Conservation (phyloP, 495 filamentous ascomycete species). For the Clohesyomyces aquaticus region DNA sequence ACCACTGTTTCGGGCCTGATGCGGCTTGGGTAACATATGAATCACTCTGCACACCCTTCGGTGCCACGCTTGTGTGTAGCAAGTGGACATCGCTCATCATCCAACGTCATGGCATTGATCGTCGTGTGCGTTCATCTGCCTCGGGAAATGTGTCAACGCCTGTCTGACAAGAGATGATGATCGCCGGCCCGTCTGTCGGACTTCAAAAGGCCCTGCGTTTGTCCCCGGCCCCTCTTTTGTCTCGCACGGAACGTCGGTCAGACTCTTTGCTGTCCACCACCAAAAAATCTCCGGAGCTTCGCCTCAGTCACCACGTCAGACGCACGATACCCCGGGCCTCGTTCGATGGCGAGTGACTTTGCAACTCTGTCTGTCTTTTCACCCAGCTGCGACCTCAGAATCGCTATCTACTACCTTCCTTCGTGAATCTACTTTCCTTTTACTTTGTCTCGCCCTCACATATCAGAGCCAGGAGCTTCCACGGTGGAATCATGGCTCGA, state of each 20-base stretch:
- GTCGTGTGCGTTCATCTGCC: slow-evolving; percentile 4
- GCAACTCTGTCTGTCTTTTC: slow-evolving; percentile 5
- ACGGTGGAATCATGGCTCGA: slow-evolving; percentile 19
- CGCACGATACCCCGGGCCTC: too few relatives aligned
- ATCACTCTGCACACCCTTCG: not conserved
- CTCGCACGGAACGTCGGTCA: slow-evolving; percentile 3
- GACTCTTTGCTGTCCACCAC: slow-evolving; percentile 1
- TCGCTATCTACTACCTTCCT: slow-evolving; percentile 14
- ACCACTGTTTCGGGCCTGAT: not conserved
- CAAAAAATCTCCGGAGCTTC: not conserved
- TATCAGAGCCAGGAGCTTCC: not conserved
- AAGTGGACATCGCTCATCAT: not conserved
- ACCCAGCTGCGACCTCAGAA: not conserved
- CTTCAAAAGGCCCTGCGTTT: slow-evolving; percentile 7
- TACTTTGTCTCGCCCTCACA: not conserved
- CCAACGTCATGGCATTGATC: slow-evolving; percentile 18
- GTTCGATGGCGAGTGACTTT: not conserved
- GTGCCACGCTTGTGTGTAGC: not conserved
- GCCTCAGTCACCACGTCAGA: not conserved
- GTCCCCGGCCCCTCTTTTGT: not conserved
- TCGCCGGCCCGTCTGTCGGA: slow-evolving; percentile 18
- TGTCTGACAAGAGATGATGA: slow-evolving; percentile 31
- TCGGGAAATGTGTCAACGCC: not conserved
- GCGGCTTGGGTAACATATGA: not conserved
- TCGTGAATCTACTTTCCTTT: not conserved